Conservation (phyloP, 495 filamentous ascomycete genomes). For the Penicillium samsonianum region DNA sequence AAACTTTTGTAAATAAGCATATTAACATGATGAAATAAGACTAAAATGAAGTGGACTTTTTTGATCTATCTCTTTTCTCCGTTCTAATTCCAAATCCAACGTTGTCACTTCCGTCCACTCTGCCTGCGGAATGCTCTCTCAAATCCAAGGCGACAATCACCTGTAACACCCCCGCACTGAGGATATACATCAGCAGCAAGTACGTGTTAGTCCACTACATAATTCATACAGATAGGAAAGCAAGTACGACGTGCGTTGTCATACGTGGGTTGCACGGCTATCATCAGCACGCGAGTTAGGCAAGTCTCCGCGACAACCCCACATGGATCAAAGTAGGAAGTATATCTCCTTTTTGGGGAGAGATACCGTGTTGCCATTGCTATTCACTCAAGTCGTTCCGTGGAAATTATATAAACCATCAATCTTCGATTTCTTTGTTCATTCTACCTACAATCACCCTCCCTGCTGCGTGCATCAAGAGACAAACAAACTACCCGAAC, state of each 20-base stretch:
- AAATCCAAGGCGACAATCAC: background rate
- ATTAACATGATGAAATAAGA: too few relatives aligned
- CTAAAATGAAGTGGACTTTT: too few relatives aligned
- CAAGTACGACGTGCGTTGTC: background rate
- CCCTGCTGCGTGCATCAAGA: background rate
- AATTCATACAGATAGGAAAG: background rate
- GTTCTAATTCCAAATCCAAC: background rate
- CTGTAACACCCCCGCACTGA: background rate
- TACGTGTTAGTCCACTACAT: background rate
- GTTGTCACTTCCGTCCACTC: background rate
- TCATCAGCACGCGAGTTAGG: slow-evolving; percentile 11
- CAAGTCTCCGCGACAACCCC: slow-evolving; percentile 24
- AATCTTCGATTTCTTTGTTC: background rate
- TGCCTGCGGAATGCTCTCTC: background rate
- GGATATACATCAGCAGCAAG: background rate
- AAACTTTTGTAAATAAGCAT: background rate
- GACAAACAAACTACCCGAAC: background rate
- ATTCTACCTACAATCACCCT: background rate
- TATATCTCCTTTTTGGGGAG: background rate
- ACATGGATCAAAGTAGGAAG: background rate
- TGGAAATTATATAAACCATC: background rate
- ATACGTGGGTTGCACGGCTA: background rate
- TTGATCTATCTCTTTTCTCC: too few relatives aligned
- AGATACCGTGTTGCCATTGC: background rate
- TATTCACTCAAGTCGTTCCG: background rate